These are phyloP conservation scores for Arabidopsis lyrata DNA, from an alignment of 441 rosid species.

Conservation along the genomic window DNA sequence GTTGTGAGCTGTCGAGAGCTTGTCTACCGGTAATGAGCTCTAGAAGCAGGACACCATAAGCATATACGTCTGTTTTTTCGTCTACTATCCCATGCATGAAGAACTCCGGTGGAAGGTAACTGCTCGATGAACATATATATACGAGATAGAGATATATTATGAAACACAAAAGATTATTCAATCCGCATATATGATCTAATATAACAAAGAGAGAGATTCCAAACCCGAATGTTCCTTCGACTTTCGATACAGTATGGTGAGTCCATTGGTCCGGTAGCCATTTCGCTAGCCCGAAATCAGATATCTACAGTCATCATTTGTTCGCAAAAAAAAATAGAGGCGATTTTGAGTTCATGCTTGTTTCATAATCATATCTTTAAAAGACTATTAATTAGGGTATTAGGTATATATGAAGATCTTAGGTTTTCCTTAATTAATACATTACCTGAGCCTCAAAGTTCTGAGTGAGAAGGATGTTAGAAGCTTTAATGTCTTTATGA, in stretches of 20 bases:
- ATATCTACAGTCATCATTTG: constrained; percentile 57
- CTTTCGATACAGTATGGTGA: constrained; percentile 79
- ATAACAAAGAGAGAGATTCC: constrained; percentile 28
- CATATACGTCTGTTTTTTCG: constrained; percentile 93
- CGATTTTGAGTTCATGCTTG: neutral
- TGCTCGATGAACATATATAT: constrained; percentile 40
- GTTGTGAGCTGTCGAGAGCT: constrained; percentile 79
- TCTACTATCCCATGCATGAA: constrained; percentile 95
- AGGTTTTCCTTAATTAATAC: neutral
- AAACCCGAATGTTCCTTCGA: constrained; percentile 98
- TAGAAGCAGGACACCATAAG: constrained; percentile 77
- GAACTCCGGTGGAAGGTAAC: constrained; percentile 93
- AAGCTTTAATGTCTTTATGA: constrained; percentile 94
- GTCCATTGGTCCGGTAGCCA: constrained; percentile 97
- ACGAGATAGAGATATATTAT: neutral
- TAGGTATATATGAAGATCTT: neutral
- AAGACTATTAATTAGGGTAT: neutral
- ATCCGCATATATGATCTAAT: neutral
- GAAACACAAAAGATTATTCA: neutral
- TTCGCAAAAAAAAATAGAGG: neutral
- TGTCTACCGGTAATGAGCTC: constrained; percentile 89
- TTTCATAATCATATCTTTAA: constrained; percentile 1
- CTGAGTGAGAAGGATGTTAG: constrained; percentile 84
- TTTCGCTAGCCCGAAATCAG: constrained; percentile 94
- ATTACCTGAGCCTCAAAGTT: constrained; percentile 85